Percentiles rank a stretch among this genome's conserved stretches.
Conservation (phyloP, 2,329 filamentous ascomycete species). For the Lojkania enalia region DNA sequence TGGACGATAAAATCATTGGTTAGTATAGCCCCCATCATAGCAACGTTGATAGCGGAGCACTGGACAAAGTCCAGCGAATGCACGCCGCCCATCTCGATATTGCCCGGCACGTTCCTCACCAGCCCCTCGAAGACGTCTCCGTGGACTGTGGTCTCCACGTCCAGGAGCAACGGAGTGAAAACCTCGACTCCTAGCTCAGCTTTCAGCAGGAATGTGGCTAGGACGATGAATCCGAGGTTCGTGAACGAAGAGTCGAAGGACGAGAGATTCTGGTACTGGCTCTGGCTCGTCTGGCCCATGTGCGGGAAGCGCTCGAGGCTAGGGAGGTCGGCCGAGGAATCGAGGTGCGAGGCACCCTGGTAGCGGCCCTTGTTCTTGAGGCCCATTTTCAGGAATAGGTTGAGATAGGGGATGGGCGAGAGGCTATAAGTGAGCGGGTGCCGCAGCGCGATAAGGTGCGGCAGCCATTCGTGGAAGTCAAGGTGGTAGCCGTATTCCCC, state of each 20-base stretch:
- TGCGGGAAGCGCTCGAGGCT: neutral
- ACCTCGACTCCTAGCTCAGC: no score
- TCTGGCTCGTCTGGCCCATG: neutral
- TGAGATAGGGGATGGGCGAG: slow-evolving; percentile 6
- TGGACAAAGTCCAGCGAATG: neutral
- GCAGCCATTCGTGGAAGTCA: slow-evolving; percentile 24
- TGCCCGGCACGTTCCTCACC: neutral
- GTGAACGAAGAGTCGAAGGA: neutral
- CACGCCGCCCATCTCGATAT: neutral
- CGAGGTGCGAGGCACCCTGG: neutral
- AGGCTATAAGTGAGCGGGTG: slow-evolving; percentile 16
- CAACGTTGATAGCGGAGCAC: neutral
- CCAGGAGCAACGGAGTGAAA: neutral
- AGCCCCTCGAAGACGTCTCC: neutral
- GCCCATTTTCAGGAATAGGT: neutral
- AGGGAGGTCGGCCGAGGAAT: neutral
- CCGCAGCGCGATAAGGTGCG: slow-evolving; percentile 23
- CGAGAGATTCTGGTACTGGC: neutral
- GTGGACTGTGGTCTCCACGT: neutral
- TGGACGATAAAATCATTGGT: neutral
- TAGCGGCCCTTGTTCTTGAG: neutral
- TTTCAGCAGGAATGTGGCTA: neutral
- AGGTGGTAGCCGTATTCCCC: neutral
- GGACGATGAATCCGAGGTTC: neutral
- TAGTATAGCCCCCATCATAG: neutral